These are phyloP conservation scores for Houttuynia cordata DNA, from an alignment of 164 flowering plant genomes.

Conservation along the genomic window DNA sequence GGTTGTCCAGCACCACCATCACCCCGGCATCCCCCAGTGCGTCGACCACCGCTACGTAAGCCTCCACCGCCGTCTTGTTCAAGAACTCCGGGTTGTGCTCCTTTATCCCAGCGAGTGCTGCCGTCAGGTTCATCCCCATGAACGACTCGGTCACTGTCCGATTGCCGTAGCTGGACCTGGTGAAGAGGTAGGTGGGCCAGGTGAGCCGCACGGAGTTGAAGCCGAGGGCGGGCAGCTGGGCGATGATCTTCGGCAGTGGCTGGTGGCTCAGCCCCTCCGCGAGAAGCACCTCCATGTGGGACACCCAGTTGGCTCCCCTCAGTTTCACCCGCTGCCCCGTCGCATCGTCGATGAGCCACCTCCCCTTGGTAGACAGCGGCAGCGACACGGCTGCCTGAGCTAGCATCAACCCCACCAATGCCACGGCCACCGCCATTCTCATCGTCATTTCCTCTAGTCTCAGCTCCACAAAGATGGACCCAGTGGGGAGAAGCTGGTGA, in stretches of 20 bases:
- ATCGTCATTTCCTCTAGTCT: too few relatives aligned
- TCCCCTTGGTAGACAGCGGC: slow-evolving; percentile 26
- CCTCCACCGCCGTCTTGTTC: slow-evolving; percentile 15
- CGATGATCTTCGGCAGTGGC: slow-evolving; percentile 21
- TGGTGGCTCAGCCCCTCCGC: slow-evolving; percentile 32
- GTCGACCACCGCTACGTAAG: slow-evolving; percentile 13
- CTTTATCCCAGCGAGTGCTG: slow-evolving; percentile 14
- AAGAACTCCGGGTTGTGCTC: slow-evolving; percentile 22
- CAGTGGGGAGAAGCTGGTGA: too few relatives aligned
- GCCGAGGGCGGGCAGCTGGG: slow-evolving; percentile 15
- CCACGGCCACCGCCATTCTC: background rate
- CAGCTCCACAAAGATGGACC: too few relatives aligned
- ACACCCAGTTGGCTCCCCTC: slow-evolving; percentile 33
- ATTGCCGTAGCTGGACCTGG: slow-evolving; percentile 4
- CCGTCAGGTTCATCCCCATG: slow-evolving; percentile 6
- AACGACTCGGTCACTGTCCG: slow-evolving; percentile 19
- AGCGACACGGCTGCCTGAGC: slow-evolving; percentile 4
- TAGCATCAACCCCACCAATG: too few relatives aligned
- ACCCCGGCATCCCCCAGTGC: slow-evolving; percentile 12
- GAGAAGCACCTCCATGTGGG: slow-evolving; percentile 29
- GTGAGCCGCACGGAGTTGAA: slow-evolving; percentile 42
- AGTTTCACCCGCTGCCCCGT: slow-evolving; percentile 30
- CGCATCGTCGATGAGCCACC: slow-evolving; percentile 26
- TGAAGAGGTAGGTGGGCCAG: slow-evolving; percentile 32
- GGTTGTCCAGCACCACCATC: slow-evolving; percentile 34